Conservation (phyloP, 495 filamentous ascomycete genomes). For the Hypomontagnella monticulosa region DNA sequence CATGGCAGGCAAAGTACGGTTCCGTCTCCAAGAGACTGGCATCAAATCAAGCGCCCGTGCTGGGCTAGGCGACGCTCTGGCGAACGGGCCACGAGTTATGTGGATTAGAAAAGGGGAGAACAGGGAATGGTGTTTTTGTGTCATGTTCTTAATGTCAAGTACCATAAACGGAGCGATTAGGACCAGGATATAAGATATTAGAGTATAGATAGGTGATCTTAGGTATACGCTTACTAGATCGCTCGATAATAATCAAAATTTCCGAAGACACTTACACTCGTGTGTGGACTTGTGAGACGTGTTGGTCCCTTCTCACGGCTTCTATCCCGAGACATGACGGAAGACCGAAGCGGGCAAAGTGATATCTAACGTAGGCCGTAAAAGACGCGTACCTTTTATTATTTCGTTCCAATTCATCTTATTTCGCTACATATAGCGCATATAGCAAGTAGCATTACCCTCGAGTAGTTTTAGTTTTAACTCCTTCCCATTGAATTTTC, state of each 20-base stretch:
- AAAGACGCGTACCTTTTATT: too few relatives aligned
- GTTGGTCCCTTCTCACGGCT: too few relatives aligned
- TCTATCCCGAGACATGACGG: too few relatives aligned
- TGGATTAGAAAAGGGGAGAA: background rate
- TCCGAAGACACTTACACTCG: background rate
- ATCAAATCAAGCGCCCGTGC: conserved; percentile 10
- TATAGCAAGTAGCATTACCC: too few relatives aligned
- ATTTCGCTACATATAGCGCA: too few relatives aligned
- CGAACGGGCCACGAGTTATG: background rate
- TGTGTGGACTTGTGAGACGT: too few relatives aligned
- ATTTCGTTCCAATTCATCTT: too few relatives aligned
- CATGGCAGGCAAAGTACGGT: conserved; percentile 98
- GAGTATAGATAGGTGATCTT: conserved; percentile 8
- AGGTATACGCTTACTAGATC: conserved; percentile 4
- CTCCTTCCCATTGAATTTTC: background rate
- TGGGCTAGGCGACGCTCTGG: conserved; percentile 3
- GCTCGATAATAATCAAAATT: conserved; percentile 5
- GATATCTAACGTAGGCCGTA: too few relatives aligned
- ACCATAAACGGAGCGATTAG: background rate
- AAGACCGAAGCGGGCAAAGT: too few relatives aligned
- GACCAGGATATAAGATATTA: background rate
- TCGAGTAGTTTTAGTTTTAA: background rate
- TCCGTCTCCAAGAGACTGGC: conserved; percentile 60
- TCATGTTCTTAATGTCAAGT: background rate
- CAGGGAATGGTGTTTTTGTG: background rate